These are phyloP conservation scores for Dalechampia spathulata DNA, from an alignment of 441 rosid genomes.

Conservation along the genomic window DNA sequence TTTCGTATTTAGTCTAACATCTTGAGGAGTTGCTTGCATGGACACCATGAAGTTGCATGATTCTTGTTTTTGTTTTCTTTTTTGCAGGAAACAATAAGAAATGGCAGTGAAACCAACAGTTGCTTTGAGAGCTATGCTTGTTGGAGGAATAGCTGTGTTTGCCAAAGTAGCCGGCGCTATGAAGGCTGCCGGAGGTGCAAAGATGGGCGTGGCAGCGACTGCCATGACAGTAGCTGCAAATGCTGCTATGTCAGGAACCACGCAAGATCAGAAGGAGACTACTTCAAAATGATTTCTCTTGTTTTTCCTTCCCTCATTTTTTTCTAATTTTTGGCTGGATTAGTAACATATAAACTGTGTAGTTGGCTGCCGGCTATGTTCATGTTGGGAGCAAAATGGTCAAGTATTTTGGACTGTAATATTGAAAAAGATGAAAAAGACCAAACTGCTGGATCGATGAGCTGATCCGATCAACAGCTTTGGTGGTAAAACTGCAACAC, in stretches of 20 bases:
- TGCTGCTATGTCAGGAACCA: slow-evolving; percentile 64
- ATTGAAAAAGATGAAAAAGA: slow-evolving; percentile 4
- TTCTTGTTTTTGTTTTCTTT: too few relatives aligned
- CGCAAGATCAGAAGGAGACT: slow-evolving; percentile 43
- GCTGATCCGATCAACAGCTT: too few relatives aligned
- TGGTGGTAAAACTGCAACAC: too few relatives aligned
- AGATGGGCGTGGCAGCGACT: slow-evolving; percentile 90
- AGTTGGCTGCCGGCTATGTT: slow-evolving; percentile 2
- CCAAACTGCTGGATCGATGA: slow-evolving; percentile 11
- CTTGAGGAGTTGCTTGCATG: too few relatives aligned
- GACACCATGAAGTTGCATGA: too few relatives aligned
- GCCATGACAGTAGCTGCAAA: slow-evolving; percentile 81
- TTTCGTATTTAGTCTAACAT: too few relatives aligned
- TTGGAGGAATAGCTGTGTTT: slow-evolving; percentile 79
- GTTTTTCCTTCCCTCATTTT: neutral
- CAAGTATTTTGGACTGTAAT: slow-evolving; percentile 1
- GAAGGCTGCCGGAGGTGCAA: slow-evolving; percentile 95
- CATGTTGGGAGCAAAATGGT: slow-evolving; percentile 11
- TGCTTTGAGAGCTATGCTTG: slow-evolving; percentile 75
- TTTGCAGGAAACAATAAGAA: slow-evolving; percentile 25
- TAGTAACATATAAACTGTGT: slow-evolving; percentile 1
- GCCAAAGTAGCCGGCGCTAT: slow-evolving; percentile 76
- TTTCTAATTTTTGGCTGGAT: neutral
- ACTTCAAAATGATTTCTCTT: slow-evolving; percentile 35
- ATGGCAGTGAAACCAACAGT: slow-evolving; percentile 91